Conservation (phyloP, 2,329 filamentous ascomycete genomes). For the Bisporella sp. region DNA sequence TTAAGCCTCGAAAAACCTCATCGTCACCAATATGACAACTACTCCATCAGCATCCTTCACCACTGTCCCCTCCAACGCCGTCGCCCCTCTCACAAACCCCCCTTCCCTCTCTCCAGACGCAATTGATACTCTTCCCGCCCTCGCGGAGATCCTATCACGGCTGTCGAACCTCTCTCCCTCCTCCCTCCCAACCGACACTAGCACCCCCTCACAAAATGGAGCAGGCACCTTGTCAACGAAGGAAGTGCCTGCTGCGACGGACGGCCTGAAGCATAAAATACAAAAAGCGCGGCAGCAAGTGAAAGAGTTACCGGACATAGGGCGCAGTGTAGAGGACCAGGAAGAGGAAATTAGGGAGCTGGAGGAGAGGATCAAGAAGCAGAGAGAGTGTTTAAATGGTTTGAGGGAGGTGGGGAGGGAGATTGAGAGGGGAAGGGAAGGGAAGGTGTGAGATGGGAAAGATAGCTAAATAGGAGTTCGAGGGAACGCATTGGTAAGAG, state of each 20-base stretch:
- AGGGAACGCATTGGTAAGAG: conserved; percentile 31
- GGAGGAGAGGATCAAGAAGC: conserved; percentile 54
- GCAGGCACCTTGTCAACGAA: conserved; percentile 41
- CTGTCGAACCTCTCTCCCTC: conserved; percentile 48
- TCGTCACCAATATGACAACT: too few relatives aligned
- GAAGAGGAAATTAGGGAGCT: conserved; percentile 61
- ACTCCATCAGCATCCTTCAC: too few relatives aligned
- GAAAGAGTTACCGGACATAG: conserved; percentile 61
- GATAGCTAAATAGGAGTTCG: background rate
- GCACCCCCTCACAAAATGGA: conserved; percentile 29
- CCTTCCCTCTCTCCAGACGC: conserved; percentile 65
- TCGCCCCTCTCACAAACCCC: background rate
- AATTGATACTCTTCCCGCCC: conserved; percentile 79
- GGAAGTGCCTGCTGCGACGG: conserved; percentile 71
- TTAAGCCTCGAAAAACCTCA: too few relatives aligned
- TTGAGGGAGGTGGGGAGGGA: conserved; percentile 45
- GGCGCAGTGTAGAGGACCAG: conserved; percentile 60
- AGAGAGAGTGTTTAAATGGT: conserved; percentile 50
- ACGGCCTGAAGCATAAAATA: conserved; percentile 75
- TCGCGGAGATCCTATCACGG: conserved; percentile 70
- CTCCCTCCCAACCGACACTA: conserved; percentile 24
- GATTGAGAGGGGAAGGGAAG: conserved; percentile 24
- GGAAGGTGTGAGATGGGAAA: conserved; percentile 12
- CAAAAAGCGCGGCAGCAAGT: conserved; percentile 67
- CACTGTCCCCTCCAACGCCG: too few relatives aligned